These are phyloP conservation scores for Serendipita sp. DNA, from an alignment of 768 basidiomycete species.

Conservation along the genomic window DNA sequence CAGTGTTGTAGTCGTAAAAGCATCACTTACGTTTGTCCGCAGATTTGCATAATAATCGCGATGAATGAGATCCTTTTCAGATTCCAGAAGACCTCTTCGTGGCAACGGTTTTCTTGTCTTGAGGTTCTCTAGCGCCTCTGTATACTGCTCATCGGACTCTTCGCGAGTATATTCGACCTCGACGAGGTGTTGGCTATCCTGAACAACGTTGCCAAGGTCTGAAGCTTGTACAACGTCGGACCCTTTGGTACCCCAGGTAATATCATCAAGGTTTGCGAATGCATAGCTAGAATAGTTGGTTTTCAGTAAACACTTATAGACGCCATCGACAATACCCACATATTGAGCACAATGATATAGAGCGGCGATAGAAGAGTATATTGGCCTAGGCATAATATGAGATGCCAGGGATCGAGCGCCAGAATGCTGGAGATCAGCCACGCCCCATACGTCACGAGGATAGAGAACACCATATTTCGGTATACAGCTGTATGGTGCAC, in stretches of 20 bases:
- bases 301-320: not conserved
- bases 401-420: slow-evolving; percentile 92
- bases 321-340: slow-evolving; percentile 29
- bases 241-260: slow-evolving; percentile 91
- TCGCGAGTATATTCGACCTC: slow-evolving; percentile 78
- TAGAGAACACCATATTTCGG: slow-evolving; percentile 61
- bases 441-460: slow-evolving; percentile 55
- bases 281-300: slow-evolving; percentile 43
- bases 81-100: slow-evolving; percentile 21
- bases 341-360: slow-evolving; percentile 49
- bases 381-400: slow-evolving; percentile 78
- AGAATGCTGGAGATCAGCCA: slow-evolving; percentile 64
- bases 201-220: slow-evolving; percentile 71
- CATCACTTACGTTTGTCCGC: slow-evolving; percentile 46
- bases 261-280: slow-evolving; percentile 73
- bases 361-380: slow-evolving; percentile 77
- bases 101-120: slow-evolving; percentile 33
- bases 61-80: slow-evolving; percentile 56
- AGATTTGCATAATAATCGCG: slow-evolving; percentile 82
- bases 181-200: slow-evolving; percentile 65
- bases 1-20: slow-evolving; percentile 12
- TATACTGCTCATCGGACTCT: slow-evolving; percentile 69
- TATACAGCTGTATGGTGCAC: slow-evolving; percentile 43
- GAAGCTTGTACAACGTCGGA: slow-evolving; percentile 37
- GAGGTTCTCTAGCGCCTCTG: slow-evolving; percentile 65